phyloP scores from a whole-genome alignment of 805 yeast species.

The Yarrowia porcina region DNA sequence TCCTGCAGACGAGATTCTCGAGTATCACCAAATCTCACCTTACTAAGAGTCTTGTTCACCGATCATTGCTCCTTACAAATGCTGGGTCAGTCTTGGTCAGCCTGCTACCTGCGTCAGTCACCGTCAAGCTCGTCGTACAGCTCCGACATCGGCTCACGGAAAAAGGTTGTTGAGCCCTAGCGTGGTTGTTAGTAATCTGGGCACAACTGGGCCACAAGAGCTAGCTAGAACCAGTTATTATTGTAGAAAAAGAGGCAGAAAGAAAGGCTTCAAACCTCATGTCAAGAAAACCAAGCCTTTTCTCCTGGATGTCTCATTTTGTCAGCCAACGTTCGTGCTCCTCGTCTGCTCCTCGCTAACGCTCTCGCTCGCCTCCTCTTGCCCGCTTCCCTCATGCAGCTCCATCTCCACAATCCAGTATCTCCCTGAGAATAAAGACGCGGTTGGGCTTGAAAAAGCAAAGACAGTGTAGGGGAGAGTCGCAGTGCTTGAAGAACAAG shows the following conservation, averaged over 20 bases:
- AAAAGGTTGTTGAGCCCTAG: slow-evolving; percentile 13
- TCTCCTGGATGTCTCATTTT: background rate
- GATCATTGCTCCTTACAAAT: background rate
- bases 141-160: slow-evolving; percentile 8
- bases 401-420: slow-evolving; percentile 1
- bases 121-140: slow-evolving; percentile 1
- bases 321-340: background rate
- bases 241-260: too few species aligned
- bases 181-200: too few species aligned
- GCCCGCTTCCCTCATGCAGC: background rate
- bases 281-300: too few species aligned
- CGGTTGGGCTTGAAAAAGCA: background rate
- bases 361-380: background rate
- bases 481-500: too few species aligned
- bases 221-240: too few species aligned
- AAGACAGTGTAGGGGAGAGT: too few species aligned
- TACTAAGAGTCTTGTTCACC: too few species aligned
- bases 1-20: too few species aligned
- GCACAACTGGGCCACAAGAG: too few species aligned
- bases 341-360: background rate
- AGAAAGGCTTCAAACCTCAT: too few species aligned
- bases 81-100: background rate
- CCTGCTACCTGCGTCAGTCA: background rate
- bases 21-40: too few species aligned
- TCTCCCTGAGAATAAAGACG: slow-evolving; percentile 2